Conservation (phyloP, 2,329 filamentous ascomycete genomes). For the Neonectria ditissima region DNA sequence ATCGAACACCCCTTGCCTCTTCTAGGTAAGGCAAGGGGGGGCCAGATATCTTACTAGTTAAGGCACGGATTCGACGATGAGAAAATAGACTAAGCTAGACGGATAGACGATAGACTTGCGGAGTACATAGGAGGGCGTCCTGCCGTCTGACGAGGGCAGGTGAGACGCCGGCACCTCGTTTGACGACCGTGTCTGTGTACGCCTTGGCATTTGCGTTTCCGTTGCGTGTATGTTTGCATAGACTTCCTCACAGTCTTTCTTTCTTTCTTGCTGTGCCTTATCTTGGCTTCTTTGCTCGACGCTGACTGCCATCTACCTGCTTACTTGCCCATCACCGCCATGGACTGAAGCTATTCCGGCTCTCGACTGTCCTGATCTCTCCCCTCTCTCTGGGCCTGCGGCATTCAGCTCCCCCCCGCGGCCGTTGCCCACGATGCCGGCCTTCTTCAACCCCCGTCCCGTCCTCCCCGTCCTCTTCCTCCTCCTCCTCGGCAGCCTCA, state of each 20-base stretch:
- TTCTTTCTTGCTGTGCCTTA: not conserved
- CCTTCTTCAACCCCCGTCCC: slow-evolving; percentile 17
- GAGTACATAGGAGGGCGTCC: not conserved
- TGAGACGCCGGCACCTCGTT: not conserved
- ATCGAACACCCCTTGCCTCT: not conserved
- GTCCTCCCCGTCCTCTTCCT: slow-evolving; percentile 26
- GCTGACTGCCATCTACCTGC: not conserved
- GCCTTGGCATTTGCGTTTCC: not conserved
- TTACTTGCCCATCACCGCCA: not conserved
- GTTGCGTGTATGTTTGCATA: not conserved
- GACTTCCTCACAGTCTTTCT: not conserved
- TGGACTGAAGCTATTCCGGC: not conserved
- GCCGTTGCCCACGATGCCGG: slow-evolving; percentile 23
- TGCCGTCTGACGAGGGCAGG: not conserved
- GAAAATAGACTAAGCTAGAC: not conserved
- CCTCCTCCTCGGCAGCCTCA: slow-evolving; percentile 19
- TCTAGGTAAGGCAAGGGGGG: not conserved
- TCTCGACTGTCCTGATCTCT: slow-evolving; percentile 1
- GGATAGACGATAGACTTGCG: not conserved
- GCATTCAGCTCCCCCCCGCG: not conserved
- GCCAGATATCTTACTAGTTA: no score
- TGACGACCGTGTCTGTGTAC: not conserved
- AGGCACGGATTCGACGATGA: not conserved
- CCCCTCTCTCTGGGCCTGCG: slow-evolving; percentile 4
- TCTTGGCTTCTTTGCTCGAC: not conserved